Evolutionary conservation across 768 basidiomycete genomes (phyloP).

Genomic region (Pleurotus giganteus): DNA sequence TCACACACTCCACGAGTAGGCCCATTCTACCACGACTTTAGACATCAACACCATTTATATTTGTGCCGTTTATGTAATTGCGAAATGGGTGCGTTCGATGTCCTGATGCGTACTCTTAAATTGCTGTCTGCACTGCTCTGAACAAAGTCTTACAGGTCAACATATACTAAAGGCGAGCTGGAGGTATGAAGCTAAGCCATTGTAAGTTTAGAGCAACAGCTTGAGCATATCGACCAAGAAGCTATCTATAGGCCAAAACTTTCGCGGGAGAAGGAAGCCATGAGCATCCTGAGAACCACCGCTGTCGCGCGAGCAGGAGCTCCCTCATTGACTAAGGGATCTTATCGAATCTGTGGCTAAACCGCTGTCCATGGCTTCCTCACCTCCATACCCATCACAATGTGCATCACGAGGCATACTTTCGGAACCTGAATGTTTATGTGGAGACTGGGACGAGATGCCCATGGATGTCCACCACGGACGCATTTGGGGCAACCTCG

Average conservation of each 20-base stretch:
- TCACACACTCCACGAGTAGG: neutral
- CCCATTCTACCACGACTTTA: neutral
- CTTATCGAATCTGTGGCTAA: conserved; percentile 2
- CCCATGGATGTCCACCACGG: neutral
- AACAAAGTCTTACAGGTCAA: too few relatives aligned
- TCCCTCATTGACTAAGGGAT: neutral
- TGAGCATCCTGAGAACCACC: neutral
- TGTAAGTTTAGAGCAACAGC: neutral
- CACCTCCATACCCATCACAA: neutral
- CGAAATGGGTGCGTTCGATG: neutral
- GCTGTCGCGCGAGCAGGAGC: too few relatives aligned
- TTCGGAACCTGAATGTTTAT: conserved; percentile 1
- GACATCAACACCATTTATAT: neutral
- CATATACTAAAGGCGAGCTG: too few relatives aligned
- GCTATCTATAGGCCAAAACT: conserved; percentile 3
- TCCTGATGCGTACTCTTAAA: neutral
- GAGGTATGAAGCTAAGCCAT: too few relatives aligned
- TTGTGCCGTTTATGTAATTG: neutral
- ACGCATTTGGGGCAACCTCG: neutral
- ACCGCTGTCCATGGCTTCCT: neutral
- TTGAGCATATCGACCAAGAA: neutral
- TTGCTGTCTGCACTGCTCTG: too few relatives aligned
- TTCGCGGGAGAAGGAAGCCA: conserved; percentile 3
- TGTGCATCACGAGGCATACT: too few relatives aligned
- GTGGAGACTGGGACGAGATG: too few relatives aligned